These are phyloP conservation scores for Sporisorium iseilematis-ciliati DNA, from an alignment of 1,284 basidiomycete species.

Conservation along the genomic window DNA sequence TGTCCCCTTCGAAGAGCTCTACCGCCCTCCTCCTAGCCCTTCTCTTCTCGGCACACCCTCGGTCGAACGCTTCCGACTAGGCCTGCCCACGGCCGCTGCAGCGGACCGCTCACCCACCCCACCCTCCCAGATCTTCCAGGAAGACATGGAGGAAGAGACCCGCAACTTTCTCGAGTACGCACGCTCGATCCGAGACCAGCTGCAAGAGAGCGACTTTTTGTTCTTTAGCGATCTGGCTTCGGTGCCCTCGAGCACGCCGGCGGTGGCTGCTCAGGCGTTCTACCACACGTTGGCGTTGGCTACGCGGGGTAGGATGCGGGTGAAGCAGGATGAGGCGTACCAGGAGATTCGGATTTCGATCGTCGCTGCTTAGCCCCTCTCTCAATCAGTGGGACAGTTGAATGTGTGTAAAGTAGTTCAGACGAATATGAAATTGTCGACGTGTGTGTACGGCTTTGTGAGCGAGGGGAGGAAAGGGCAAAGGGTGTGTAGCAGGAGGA, in stretches of 20 bases:
- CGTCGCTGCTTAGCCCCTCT: constrained; percentile 3
- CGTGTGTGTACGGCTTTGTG: not conserved
- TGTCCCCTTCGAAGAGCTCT: constrained; percentile 26
- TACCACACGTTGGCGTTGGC: constrained; percentile 65
- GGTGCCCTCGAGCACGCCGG: constrained; percentile 41
- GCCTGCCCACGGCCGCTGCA: constrained; percentile 18
- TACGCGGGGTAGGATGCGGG: constrained; percentile 45
- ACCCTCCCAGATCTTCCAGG: constrained; percentile 18
- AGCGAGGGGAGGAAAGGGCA: too few relatives aligned
- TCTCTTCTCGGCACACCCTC: constrained; percentile 18
- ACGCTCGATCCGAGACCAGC: constrained; percentile 14
- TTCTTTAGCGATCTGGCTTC: constrained; percentile 53
- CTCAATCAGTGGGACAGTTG: too few relatives aligned
- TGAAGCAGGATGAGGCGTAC: constrained; percentile 64
- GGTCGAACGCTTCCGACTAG: constrained; percentile 17
- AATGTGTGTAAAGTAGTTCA: not conserved
- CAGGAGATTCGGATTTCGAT: constrained; percentile 56
- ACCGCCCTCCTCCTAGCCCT: constrained; percentile 7
- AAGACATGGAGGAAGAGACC: constrained; percentile 43
- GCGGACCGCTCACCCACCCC: constrained; percentile 18
- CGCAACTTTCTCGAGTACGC: constrained; percentile 51
- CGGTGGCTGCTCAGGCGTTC: constrained; percentile 66
- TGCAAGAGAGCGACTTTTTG: constrained; percentile 38
- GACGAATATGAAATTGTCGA: not conserved
- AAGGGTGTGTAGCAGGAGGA: too few relatives aligned